A percentile compares a stretch with the other conserved stretches of the same genome.
Evolutionary conservation across 2,329 filamentous ascomycete species (phyloP).

Genomic region (Penicillium sp.): DNA sequence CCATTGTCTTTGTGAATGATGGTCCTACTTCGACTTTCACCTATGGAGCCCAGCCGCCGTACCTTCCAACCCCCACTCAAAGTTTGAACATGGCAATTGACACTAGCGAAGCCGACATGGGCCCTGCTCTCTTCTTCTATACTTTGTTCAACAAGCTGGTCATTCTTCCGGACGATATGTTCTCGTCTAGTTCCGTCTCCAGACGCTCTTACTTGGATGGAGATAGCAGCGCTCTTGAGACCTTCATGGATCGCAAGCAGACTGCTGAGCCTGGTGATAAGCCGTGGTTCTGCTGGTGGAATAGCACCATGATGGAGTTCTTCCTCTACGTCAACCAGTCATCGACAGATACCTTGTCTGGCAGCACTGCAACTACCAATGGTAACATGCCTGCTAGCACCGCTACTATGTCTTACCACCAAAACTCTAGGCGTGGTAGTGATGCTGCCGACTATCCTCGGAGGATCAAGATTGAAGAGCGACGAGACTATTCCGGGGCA

Average conservation of each 20-base stretch:
- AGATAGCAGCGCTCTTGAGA: conserved; percentile 18
- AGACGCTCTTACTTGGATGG: conserved; percentile 26
- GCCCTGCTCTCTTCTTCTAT: conserved; percentile 61
- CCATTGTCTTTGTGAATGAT: conserved; percentile 39
- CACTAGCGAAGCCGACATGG: conserved; percentile 51
- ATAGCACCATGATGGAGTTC: conserved; percentile 60
- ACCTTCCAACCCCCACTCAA: conserved; percentile 41
- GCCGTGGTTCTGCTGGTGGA: conserved; percentile 68
- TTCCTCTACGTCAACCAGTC: conserved; percentile 60
- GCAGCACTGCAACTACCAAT: conserved; percentile 17
- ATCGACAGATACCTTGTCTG: conserved; percentile 27
- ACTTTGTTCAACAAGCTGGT: conserved; percentile 61
- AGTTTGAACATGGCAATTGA: conserved; percentile 54
- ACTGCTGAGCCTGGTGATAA: conserved; percentile 51
- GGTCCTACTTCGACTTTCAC: conserved; percentile 41
- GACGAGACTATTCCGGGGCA: conserved; percentile 45
- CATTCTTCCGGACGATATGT: conserved; percentile 43
- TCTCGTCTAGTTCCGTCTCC: conserved; percentile 26
- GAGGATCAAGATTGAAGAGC: conserved; percentile 62
- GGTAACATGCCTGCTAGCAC: conserved; percentile 20
- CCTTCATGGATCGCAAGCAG: conserved; percentile 35
- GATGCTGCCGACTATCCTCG: conserved; percentile 46
- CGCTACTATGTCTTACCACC: conserved; percentile 6
- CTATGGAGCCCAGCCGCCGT: conserved; percentile 60
- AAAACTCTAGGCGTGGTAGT: conserved; percentile 13